These are phyloP conservation scores for Myriosclerotinia scirpicola DNA, from an alignment of 2,329 filamentous ascomycete genomes.

Conservation along the genomic window DNA sequence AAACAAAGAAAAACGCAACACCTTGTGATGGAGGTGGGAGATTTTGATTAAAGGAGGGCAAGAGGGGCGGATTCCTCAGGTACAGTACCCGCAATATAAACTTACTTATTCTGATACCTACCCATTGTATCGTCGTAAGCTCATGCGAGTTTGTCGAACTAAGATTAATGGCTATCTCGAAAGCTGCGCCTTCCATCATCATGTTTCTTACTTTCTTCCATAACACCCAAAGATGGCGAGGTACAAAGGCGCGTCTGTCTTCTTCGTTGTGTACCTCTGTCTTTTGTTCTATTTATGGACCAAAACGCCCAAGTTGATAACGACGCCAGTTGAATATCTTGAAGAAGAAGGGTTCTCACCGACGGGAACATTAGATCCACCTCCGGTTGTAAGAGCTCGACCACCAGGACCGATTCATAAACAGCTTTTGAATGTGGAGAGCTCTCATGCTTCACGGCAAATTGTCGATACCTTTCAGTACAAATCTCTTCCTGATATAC, in stretches of 20 bases:
- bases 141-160: not conserved
- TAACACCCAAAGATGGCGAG: not conserved
- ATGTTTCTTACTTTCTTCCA: not conserved
- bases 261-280: not conserved
- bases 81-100: constrained; percentile 7
- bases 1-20: not conserved
- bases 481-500: constrained; percentile 3
- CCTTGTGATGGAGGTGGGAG: not conserved
- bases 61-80: not conserved
- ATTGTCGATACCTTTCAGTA: constrained; percentile 13
- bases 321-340: not conserved
- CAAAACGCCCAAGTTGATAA: not conserved
- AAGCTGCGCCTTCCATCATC: not conserved
- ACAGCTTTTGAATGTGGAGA: not conserved
- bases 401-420: constrained; percentile 16
- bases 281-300: constrained; percentile 11
- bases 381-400: constrained; percentile 8
- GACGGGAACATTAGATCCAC: not conserved
- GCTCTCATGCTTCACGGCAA: not conserved
- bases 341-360: not conserved
- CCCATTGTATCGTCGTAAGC: constrained; percentile 2
- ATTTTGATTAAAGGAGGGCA: not conserved
- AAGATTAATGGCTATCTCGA: not conserved
- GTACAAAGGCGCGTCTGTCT: not conserved
- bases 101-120: not conserved